These are phyloP conservation scores for Termitomyces sp. DNA, from an alignment of 768 basidiomycete genomes.

Conservation along the genomic window DNA sequence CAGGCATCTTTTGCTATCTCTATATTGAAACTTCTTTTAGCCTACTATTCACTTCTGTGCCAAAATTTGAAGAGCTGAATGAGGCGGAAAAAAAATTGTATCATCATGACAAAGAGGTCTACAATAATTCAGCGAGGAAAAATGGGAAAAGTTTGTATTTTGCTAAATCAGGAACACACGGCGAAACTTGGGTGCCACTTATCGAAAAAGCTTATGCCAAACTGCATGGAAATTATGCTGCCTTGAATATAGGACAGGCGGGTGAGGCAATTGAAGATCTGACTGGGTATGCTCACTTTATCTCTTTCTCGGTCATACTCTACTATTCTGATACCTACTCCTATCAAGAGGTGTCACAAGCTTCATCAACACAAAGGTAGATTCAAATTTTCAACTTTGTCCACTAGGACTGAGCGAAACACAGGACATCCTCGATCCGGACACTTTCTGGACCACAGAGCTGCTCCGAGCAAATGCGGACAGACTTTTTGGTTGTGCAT, in stretches of 20 bases:
- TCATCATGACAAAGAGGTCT: slow-evolving; percentile 43
- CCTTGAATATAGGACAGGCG: slow-evolving; percentile 35
- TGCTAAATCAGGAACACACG: slow-evolving; percentile 39
- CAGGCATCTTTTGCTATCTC: neutral
- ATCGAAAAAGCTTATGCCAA: slow-evolving; percentile 61
- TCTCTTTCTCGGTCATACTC: neutral
- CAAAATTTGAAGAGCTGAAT: slow-evolving; percentile 47
- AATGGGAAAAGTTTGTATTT: slow-evolving; percentile 47
- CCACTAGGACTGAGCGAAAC: neutral
- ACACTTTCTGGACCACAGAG: slow-evolving; percentile 48
- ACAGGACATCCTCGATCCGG: slow-evolving; percentile 45
- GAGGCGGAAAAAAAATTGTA: slow-evolving; percentile 36
- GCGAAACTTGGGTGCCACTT: slow-evolving; percentile 55
- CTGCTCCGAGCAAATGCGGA: slow-evolving; percentile 41
- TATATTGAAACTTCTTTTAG: slow-evolving; percentile 19
- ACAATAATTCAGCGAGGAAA: slow-evolving; percentile 39
- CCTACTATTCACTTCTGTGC: slow-evolving; percentile 42
- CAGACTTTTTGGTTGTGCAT: slow-evolving; percentile 46
- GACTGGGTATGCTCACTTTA: slow-evolving; percentile 36
- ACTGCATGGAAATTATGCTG: slow-evolving; percentile 45
- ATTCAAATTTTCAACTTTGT: neutral
- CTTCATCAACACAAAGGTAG: slow-evolving; percentile 23
- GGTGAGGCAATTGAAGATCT: slow-evolving; percentile 53
- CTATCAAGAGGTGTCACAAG: slow-evolving; percentile 20
- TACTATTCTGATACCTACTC: neutral